phyloP scores from a whole-genome alignment of 2,329 filamentous ascomycete species.

The Ophiostoma piceae region DNA sequence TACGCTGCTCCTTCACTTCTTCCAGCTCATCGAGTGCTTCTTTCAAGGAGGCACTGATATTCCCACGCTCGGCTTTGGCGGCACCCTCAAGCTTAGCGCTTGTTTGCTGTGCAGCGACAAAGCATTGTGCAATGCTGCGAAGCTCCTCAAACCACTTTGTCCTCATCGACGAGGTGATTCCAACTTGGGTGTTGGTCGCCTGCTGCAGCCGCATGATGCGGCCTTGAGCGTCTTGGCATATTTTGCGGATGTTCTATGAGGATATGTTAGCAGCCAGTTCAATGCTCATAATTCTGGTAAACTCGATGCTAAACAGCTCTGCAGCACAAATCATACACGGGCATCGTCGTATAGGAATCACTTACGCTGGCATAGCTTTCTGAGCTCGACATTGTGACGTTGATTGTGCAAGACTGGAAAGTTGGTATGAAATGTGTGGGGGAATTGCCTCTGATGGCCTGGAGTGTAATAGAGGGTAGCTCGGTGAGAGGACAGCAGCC shows the following conservation, averaged over 20 bases:
- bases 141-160: constrained; percentile 25
- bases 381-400: not conserved
- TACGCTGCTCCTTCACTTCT: constrained; percentile 14
- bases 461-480: not conserved
- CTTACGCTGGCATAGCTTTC: not conserved
- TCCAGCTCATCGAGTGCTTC: constrained; percentile 25
- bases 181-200: constrained; percentile 26
- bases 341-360: no score
- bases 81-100: constrained; percentile 25
- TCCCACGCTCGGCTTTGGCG: constrained; percentile 23
- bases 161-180: constrained; percentile 22
- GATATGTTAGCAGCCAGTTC: not conserved
- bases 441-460: not conserved
- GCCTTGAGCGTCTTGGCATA: constrained; percentile 26
- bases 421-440: not conserved
- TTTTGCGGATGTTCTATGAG: constrained; percentile 25
- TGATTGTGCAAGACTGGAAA: not conserved
- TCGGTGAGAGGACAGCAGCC: not conserved
- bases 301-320: not conserved
- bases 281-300: not conserved
- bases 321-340: not conserved
- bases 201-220: constrained; percentile 29
- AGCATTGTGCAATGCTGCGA: constrained; percentile 26
- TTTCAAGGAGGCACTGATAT: constrained; percentile 23
- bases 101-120: constrained; percentile 27